Evolutionary conservation across 768 basidiomycete species (phyloP).

Genomic region (Trametes cingulata): DNA sequence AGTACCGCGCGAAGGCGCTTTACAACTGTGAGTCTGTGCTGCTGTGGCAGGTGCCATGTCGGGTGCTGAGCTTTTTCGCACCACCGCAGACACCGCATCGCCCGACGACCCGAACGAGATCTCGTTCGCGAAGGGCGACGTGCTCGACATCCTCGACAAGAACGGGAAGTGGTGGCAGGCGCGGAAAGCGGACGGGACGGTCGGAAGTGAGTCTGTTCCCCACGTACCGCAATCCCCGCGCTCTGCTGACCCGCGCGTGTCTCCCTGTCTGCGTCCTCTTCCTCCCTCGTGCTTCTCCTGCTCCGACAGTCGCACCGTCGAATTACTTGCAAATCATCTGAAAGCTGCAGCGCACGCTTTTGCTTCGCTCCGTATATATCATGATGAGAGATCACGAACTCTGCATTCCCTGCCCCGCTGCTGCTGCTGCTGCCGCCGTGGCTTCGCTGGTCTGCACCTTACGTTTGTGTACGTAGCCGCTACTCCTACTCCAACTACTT

Average conservation of each 20-base stretch:
- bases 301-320: conserved; percentile 71
- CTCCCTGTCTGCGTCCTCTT: too few species aligned
- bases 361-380: conserved; percentile 8
- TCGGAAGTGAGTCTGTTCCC: conserved; percentile 69
- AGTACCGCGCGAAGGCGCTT: conserved; percentile 83
- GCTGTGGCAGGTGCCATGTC: not conserved
- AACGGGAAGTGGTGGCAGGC: conserved; percentile 95
- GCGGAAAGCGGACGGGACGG: conserved; percentile 68
- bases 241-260: not conserved
- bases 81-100: conserved; percentile 78
- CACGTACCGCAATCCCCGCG: not conserved
- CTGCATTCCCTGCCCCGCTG: not conserved
- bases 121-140: conserved; percentile 88
- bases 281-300: not conserved
- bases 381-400: conserved; percentile 32
- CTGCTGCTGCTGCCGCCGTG: too few species aligned
- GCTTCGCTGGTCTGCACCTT: not conserved
- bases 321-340: conserved; percentile 80
- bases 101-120: conserved; percentile 96
- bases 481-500: not conserved
- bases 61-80: not conserved
- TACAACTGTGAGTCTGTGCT: conserved; percentile 72
- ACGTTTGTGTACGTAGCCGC: conserved; percentile 12
- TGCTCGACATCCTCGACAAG: conserved; percentile 91
- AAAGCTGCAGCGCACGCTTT: conserved; percentile 10